Evolutionary conservation across 345 rosid species (phyloP).

Genomic region (Citrus reticulata): DNA sequence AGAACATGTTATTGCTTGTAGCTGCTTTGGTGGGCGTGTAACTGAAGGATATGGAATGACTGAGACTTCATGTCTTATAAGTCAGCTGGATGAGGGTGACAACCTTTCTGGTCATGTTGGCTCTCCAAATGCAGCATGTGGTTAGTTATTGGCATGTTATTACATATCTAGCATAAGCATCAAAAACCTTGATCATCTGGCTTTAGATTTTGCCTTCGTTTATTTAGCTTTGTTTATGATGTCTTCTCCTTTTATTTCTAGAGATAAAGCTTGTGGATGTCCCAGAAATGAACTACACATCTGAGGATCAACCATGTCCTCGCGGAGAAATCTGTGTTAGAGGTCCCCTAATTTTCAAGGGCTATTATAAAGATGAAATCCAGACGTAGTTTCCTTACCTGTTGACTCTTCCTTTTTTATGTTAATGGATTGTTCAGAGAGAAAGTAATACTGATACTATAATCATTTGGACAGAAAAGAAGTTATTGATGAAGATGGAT

Average conservation of each 20-base stretch:
- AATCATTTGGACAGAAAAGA: slow-evolving; percentile 61
- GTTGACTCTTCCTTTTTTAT: slow-evolving; percentile 2
- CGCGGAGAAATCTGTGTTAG: slow-evolving; percentile 98
- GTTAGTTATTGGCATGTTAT: slow-evolving; percentile 42
- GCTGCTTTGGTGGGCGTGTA: slow-evolving; percentile 79
- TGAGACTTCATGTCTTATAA: slow-evolving; percentile 60
- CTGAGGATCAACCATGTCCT: slow-evolving; percentile 80
- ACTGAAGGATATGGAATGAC: slow-evolving; percentile 82
- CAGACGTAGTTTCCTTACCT: slow-evolving; percentile 59
- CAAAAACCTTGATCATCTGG: neutral
- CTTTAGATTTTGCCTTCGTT: neutral
- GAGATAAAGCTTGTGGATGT: slow-evolving; percentile 97
- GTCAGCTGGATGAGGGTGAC: slow-evolving; percentile 57
- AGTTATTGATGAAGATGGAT: slow-evolving; percentile 83
- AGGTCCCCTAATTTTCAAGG: slow-evolving; percentile 81
- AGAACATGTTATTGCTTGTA: slow-evolving; percentile 23
- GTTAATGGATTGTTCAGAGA: neutral
- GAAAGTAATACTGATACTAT: slow-evolving; percentile 5
- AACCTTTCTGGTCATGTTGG: slow-evolving; percentile 87
- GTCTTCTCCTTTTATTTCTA: slow-evolving; percentile 22
- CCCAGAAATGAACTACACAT: slow-evolving; percentile 92
- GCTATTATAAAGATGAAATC: slow-evolving; percentile 87
- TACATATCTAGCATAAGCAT: neutral
- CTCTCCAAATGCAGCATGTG: slow-evolving; percentile 91
- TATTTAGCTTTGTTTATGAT: slow-evolving; percentile 2